Evolutionary conservation across 441 rosid species (phyloP).

Genomic region (Metrosideros polymorpha): DNA sequence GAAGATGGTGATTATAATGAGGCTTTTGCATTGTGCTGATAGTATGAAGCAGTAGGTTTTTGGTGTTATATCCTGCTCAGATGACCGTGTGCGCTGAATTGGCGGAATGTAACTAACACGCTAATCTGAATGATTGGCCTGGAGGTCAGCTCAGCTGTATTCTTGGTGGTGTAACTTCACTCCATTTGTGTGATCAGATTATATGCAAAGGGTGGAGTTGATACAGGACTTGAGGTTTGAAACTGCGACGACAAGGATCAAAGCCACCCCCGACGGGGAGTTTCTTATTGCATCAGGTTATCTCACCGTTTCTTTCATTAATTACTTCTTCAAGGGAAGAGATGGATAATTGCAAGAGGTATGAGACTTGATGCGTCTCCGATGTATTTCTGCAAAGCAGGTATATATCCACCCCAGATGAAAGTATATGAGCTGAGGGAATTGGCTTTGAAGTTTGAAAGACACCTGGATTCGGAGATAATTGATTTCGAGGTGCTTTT

Average conservation of each 20-base stretch:
- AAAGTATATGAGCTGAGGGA: slow-evolving; percentile 78
- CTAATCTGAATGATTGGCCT: neutral
- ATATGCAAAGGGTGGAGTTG: slow-evolving; percentile 35
- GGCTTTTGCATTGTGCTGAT: neutral
- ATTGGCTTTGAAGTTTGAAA: slow-evolving; percentile 77
- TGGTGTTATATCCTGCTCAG: neutral
- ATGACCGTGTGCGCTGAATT: neutral
- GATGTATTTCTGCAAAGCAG: slow-evolving; percentile 18
- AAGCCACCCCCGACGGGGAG: slow-evolving; percentile 75
- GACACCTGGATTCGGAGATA: slow-evolving; percentile 78
- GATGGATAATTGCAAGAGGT: neutral
- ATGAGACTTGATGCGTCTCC: neutral
- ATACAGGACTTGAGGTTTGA: slow-evolving; percentile 79
- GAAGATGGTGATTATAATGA: neutral
- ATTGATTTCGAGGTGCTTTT: slow-evolving; percentile 65
- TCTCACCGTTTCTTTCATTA: neutral
- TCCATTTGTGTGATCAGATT: slow-evolving; percentile 14
- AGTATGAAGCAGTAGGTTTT: neutral
- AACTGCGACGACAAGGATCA: slow-evolving; percentile 71
- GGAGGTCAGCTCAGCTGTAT: neutral
- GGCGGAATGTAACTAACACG: neutral
- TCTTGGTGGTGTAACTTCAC: neutral
- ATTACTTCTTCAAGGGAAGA: neutral
- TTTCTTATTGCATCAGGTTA: slow-evolving; percentile 69
- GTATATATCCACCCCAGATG: slow-evolving; percentile 84